Evolutionary conservation across 345 rosid species (phyloP), one percentile per base, ranked within the genome.

Genomic region (Turritis glabra): DNA sequence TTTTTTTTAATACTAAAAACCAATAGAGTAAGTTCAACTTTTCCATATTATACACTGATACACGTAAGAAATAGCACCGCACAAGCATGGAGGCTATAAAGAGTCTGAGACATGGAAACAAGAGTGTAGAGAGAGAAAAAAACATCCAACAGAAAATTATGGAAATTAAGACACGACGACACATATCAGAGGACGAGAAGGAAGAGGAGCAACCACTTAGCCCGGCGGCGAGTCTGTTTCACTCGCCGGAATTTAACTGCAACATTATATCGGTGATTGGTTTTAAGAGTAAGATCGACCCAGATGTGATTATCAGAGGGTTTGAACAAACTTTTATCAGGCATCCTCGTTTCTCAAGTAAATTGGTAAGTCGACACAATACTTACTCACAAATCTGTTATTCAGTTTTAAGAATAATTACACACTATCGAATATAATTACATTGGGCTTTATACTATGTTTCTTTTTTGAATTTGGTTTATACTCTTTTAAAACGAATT

Each of bases 341-440:
- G 23, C 93, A 88, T 67, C 96, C 93, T 75, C 96, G 96, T 57
- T 85, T 90, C 81, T 84, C 88, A 23, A 85, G 89, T 79, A 85
- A 79, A 48, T 76, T 84, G 80, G 92, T 86, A 62, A 60, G 71
- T 12, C 22, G 19, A 21, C 14, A 47, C 25, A 47, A 46, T 17
- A 17, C 14, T 40, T 7, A 35, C 13, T 2, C 10, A 35, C 40
- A 35, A 35, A 35, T 35, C 4, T 35, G 4, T 35, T 35, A 10
- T 35, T 35, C 10, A 3, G 40, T 35, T 32, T 32, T 32, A 32
- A 32, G 35, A 30, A n/a, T n/a, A n/a, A n/a, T n/a, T n/a, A n/a
- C n/a, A n/a, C n/a, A n/a, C n/a, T n/a, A n/a, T n/a, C n/a, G n/a
- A n/a, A n/a, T n/a, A n/a, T n/a, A n/a, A n/a, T n/a, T n/a, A n/a